A percentile compares a stretch with the other conserved stretches of the same genome.
phyloP scores from a whole-genome alignment of 169 alveolate genomes.

The Toxoplasma gondii region DNA sequence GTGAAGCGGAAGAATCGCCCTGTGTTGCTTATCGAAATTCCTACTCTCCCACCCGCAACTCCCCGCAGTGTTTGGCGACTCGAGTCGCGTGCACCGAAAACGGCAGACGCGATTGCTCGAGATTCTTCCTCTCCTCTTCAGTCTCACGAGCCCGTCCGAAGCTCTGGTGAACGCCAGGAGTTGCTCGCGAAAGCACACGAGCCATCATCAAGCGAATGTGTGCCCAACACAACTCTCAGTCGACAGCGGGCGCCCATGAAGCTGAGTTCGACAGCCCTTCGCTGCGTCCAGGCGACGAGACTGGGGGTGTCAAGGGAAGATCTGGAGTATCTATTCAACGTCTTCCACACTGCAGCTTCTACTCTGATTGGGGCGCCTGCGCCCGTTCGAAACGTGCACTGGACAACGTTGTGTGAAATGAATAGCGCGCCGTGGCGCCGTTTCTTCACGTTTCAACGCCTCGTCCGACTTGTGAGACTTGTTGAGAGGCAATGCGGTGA shows the following conservation, averaged over 20 bases:
- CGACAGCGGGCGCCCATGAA: neutral
- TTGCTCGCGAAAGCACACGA: too few relatives aligned
- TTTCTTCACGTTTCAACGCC: neutral
- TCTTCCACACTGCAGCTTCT: neutral
- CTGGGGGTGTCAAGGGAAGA: neutral
- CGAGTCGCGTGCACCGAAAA: neutral
- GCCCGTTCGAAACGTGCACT: neutral
- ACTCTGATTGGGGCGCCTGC: neutral
- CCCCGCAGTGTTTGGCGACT: neutral
- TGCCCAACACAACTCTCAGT: too few relatives aligned
- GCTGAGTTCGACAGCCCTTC: slow-evolving; percentile 9
- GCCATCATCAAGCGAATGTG: too few relatives aligned
- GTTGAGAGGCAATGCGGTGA: neutral
- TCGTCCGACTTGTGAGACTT: neutral
- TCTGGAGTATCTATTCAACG: neutral
- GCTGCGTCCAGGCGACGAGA: neutral
- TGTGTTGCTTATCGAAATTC: slow-evolving; percentile 16
- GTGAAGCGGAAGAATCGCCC: slow-evolving; percentile 39
- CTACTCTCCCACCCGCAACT: neutral
- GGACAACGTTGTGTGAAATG: neutral
- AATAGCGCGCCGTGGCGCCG: slow-evolving; percentile 33
- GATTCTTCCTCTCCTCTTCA: neutral
- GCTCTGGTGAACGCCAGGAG: neutral
- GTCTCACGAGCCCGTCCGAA: neutral
- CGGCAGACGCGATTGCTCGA: neutral